These are phyloP conservation scores for Persicaria tinctoria DNA, from an alignment of 148 eudicot species.

Conservation along the genomic window DNA sequence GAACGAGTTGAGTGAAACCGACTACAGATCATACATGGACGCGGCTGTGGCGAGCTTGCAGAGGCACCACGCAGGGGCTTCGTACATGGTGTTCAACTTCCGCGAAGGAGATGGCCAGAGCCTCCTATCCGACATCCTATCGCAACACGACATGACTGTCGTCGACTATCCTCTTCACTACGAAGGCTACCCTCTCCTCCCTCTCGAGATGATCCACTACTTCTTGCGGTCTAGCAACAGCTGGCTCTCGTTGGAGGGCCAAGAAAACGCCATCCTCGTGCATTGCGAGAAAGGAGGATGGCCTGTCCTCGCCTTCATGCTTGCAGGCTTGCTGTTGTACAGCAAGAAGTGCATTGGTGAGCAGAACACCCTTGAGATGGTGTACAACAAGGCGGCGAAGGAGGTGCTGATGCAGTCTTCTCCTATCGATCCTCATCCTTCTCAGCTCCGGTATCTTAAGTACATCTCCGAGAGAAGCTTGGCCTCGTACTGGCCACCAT, in stretches of 20 bases:
- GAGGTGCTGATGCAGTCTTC: conserved; percentile 32
- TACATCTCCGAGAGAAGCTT: conserved; percentile 40
- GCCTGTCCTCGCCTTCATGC: conserved; percentile 71
- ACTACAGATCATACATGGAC: conserved; percentile 35
- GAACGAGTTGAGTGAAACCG: conserved; percentile 24
- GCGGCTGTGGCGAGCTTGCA: conserved; percentile 36
- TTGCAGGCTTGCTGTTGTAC: conserved; percentile 52
- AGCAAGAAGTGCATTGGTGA: conserved; percentile 50
- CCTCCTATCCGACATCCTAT: conserved; percentile 40
- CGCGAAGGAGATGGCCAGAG: conserved; percentile 41
- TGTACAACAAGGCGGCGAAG: conserved; percentile 47
- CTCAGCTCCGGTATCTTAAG: conserved; percentile 57
- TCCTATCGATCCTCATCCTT: conserved; percentile 41
- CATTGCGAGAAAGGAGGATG: conserved; percentile 69
- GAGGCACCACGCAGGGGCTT: conserved; percentile 43
- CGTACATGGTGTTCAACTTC: conserved; percentile 65
- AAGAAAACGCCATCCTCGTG: conserved; percentile 53
- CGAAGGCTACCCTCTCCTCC: conserved; percentile 46
- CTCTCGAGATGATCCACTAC: conserved; percentile 51
- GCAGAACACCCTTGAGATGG: conserved; percentile 53
- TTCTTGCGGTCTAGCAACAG: conserved; percentile 52
- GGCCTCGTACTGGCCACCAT: conserved; percentile 39
- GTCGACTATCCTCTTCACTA: conserved; percentile 60
- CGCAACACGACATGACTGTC: conserved; percentile 52
- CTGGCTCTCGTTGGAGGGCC: conserved; percentile 50